These are phyloP conservation scores for Cystobasidium tubakii DNA, from an alignment of 768 basidiomycete species.

Conservation along the genomic window DNA sequence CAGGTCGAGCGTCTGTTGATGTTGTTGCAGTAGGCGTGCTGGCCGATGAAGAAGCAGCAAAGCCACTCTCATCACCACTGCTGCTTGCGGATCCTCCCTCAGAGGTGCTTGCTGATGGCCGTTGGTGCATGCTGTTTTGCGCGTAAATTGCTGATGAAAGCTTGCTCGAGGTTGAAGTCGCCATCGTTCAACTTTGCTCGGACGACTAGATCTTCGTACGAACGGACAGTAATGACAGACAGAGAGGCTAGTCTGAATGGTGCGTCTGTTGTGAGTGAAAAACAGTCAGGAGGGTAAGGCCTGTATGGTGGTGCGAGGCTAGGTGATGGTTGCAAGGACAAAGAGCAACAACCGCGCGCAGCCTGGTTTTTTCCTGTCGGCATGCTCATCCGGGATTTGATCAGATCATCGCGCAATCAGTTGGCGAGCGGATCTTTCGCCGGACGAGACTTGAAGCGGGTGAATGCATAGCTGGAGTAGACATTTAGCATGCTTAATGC, in stretches of 20 bases:
- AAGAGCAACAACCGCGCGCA: neutral
- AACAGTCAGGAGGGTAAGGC: too few species aligned
- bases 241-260: neutral
- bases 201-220: too few species aligned
- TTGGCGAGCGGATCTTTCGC: neutral
- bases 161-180: neutral
- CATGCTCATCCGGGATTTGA: neutral
- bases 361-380: neutral
- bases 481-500: neutral
- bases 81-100: neutral
- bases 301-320: neutral
- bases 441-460: neutral
- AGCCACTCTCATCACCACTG: neutral
- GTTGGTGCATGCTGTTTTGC: neutral
- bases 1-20: neutral
- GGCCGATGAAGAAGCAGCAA: neutral
- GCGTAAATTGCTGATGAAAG: slow-evolving; percentile 4
- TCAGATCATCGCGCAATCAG: slow-evolving; percentile 4
- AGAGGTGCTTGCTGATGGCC: neutral
- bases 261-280: too few species aligned
- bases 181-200: neutral
- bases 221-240: too few species aligned
- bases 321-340: neutral
- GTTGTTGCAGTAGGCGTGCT: neutral
- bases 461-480: neutral